These are phyloP conservation scores for Lagenaria siceraria DNA, from an alignment of 306 rosid genomes.

Conservation along the genomic window DNA sequence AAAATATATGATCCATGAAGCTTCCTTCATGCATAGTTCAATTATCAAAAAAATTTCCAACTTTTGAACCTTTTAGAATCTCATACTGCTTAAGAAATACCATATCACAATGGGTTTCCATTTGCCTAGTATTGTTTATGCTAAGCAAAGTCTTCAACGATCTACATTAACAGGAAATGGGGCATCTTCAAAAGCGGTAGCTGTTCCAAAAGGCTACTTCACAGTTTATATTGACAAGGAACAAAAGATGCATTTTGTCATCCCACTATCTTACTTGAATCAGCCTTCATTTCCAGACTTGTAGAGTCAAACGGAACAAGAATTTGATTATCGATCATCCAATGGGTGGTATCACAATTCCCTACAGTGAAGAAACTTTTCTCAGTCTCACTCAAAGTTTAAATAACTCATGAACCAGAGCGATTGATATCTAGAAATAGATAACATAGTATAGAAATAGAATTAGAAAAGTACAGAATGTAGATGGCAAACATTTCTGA, in stretches of 20 bases:
- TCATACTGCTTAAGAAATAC: not conserved
- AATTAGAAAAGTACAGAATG: not conserved
- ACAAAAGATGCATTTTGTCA: no score
- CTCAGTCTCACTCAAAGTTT: no score
- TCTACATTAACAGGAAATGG: conserved; percentile 3
- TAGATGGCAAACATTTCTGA: not conserved
- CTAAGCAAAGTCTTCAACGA: conserved; percentile 1
- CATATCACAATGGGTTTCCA: not conserved
- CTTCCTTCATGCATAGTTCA: not conserved
- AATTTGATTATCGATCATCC: no score
- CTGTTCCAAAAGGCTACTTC: not conserved
- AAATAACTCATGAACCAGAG: not conserved
- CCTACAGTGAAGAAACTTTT: no score
- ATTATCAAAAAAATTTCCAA: not conserved
- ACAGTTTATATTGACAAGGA: not conserved
- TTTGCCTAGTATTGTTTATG: not conserved
- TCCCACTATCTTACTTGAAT: no score
- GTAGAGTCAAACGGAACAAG: no score
- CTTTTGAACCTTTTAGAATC: not conserved
- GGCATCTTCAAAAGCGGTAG: not conserved
- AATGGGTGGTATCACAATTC: no score
- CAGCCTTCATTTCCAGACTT: no score
- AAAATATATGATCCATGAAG: not conserved
- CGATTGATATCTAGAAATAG: not conserved
- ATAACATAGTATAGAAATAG: not conserved